Evolutionary conservation across 768 basidiomycete genomes (phyloP).

Genomic region (Naganishia randhawae): DNA sequence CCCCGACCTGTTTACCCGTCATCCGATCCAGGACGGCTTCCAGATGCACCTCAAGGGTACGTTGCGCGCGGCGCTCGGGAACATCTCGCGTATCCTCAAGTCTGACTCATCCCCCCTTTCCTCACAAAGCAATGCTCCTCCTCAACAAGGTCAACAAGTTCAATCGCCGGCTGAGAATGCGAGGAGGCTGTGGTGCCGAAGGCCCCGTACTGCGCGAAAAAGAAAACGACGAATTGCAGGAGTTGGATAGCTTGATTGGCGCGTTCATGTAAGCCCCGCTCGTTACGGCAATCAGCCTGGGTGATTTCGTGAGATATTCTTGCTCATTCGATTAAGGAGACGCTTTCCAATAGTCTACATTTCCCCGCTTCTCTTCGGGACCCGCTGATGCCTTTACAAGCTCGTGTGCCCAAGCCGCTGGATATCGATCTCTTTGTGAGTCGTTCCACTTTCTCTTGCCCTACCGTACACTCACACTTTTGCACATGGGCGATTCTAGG

Average conservation of each 20-base stretch:
- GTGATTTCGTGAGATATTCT: background rate
- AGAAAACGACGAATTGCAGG: slow-evolving; percentile 22
- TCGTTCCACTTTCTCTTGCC: background rate
- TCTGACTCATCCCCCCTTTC: background rate
- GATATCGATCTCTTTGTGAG: slow-evolving; percentile 29
- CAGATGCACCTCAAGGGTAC: slow-evolving; percentile 23
- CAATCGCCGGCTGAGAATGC: slow-evolving; percentile 15
- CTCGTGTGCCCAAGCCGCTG: slow-evolving; percentile 18
- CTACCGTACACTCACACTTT: background rate
- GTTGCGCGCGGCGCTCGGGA: background rate
- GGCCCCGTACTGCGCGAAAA: background rate
- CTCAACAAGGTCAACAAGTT: slow-evolving; percentile 27
- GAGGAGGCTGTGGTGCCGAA: slow-evolving; percentile 14
- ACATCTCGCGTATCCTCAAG: background rate
- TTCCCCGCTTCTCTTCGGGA: slow-evolving; percentile 27
- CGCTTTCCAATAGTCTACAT: background rate
- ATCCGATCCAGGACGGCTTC: slow-evolving; percentile 26
- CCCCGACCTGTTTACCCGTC: slow-evolving; percentile 25
- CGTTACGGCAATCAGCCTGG: too few relatives aligned
- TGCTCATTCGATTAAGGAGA: background rate
- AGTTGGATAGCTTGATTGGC: slow-evolving; percentile 19
- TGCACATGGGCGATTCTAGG: background rate
- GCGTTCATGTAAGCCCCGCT: slow-evolving; percentile 14
- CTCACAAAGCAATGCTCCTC: slow-evolving; percentile 20
- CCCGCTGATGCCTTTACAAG: slow-evolving; percentile 24